Percentiles rank a stretch among this genome's conserved stretches.
Evolutionary conservation across 768 basidiomycete genomes (phyloP).

Genomic region (Rhodocollybia butyracea): DNA sequence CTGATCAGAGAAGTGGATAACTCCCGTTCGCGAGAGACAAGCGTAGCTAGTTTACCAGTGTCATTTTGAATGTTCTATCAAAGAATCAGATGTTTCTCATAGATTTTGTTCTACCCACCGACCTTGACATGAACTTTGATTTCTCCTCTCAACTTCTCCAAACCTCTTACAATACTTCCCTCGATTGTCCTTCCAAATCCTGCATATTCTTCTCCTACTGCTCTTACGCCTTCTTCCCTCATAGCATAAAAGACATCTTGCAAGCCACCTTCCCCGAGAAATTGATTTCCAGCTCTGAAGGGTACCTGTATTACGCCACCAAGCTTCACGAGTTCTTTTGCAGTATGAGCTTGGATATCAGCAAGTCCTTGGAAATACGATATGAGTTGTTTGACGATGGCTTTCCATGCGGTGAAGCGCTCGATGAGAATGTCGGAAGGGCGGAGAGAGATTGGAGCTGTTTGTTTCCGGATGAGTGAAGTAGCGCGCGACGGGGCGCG

Average conservation of each 20-base stretch:
- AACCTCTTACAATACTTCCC: conserved; percentile 94
- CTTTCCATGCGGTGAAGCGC: conserved; percentile 92
- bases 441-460: conserved; percentile 83
- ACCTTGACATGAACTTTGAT: conserved; percentile 99
- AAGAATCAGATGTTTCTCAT: background rate
- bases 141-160: conserved; percentile 91
- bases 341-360: conserved; percentile 94
- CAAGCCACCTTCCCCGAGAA: conserved; percentile 94
- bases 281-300: conserved; percentile 93
- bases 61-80: conserved; percentile 88
- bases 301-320: conserved; percentile 97
- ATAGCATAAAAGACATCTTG: conserved; percentile 95
- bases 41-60: conserved; percentile 87
- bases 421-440: conserved; percentile 97
- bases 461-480: conserved; percentile 92
- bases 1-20: conserved; percentile 80
- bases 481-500: conserved; percentile 77
- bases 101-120: background rate
- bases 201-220: conserved; percentile 94
- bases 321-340: conserved; percentile 89
- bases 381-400: conserved; percentile 92
- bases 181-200: conserved; percentile 96
- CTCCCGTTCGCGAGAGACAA: conserved; percentile 92
- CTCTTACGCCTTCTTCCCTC: conserved; percentile 82
- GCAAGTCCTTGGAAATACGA: conserved; percentile 80